phyloP scores from a whole-genome alignment of 768 basidiomycete genomes.

The Pilatotrama ljubarskyi region DNA sequence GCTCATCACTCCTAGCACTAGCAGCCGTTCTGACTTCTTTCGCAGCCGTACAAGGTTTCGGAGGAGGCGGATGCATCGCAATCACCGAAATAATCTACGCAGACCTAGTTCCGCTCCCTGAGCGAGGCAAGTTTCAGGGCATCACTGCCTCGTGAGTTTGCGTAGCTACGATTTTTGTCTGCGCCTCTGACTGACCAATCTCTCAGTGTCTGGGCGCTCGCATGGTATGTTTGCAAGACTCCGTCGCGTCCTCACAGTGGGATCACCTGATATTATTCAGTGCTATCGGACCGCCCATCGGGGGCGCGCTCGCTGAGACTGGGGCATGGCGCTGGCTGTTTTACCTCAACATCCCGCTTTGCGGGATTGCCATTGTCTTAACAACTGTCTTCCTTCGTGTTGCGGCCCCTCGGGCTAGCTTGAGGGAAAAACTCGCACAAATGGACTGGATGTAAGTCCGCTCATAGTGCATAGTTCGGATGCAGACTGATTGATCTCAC shows the following conservation, averaged over 20 bases:
- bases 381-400: constrained; percentile 2
- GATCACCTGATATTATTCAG: no score
- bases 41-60: constrained; percentile 29
- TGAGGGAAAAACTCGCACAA: constrained; percentile 30
- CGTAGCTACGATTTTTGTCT: neutral
- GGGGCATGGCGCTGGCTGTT: constrained; percentile 21
- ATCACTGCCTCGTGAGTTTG: constrained; percentile 4
- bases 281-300: constrained; percentile 32
- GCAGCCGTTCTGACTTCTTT: no score
- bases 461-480: neutral
- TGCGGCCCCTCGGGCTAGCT: constrained; percentile 26
- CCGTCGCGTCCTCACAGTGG: no score
- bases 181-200: neutral
- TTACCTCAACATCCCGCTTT: constrained; percentile 19
- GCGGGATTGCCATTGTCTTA: constrained; percentile 8
- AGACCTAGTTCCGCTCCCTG: constrained; percentile 28
- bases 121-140: constrained; percentile 34
- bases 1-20: neutral
- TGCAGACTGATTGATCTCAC: no score
- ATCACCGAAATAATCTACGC: constrained; percentile 27
- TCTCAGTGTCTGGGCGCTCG: constrained; percentile 12
- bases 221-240: constrained; percentile 11
- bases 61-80: constrained; percentile 24
- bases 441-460: constrained; percentile 39
- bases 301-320: constrained; percentile 24